Conservation (phyloP, 2,329 filamentous ascomycete genomes). For the Microcyclospora tardicrescens region DNA sequence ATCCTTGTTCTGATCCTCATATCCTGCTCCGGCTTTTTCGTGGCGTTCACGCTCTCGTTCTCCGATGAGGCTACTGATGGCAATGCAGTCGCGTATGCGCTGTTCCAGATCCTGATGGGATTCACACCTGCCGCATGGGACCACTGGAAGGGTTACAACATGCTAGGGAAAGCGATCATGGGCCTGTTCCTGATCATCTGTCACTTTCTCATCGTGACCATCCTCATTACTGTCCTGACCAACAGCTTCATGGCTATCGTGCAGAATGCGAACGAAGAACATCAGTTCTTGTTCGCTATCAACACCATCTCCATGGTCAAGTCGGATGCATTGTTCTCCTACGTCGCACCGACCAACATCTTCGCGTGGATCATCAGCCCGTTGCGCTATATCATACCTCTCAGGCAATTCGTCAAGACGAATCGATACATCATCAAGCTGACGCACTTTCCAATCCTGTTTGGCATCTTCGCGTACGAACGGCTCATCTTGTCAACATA, state of each 20-base stretch:
- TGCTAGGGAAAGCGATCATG: slow-evolving; percentile 62
- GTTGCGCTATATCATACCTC: slow-evolving; percentile 64
- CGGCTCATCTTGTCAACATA: slow-evolving; percentile 60
- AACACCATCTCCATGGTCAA: slow-evolving; percentile 98
- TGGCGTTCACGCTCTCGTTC: slow-evolving; percentile 79
- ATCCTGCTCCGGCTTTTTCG: slow-evolving; percentile 85
- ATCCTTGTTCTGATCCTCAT: slow-evolving; percentile 76
- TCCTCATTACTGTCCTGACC: slow-evolving; percentile 87
- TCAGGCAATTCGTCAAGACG: slow-evolving; percentile 67
- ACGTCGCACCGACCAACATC: slow-evolving; percentile 82
- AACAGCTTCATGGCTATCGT: slow-evolving; percentile 95
- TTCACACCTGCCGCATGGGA: slow-evolving; percentile 95
- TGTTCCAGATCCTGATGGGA: slow-evolving; percentile 91
- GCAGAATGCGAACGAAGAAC: slow-evolving; percentile 84
- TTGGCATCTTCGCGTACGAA: slow-evolving; percentile 80
- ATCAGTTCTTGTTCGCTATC: slow-evolving; percentile 84
- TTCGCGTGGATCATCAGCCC: slow-evolving; percentile 83
- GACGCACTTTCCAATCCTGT: slow-evolving; percentile 78
- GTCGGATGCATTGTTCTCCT: slow-evolving; percentile 91
- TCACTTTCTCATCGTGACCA: slow-evolving; percentile 89
- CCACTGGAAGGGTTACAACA: slow-evolving; percentile 68
- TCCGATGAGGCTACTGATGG: slow-evolving; percentile 56
- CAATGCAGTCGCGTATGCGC: slow-evolving; percentile 66
- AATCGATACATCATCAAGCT: slow-evolving; percentile 87
- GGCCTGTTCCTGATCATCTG: slow-evolving; percentile 82